A percentile compares a stretch with the other conserved stretches of the same genome.
Conservation (phyloP, 2,329 filamentous ascomycete genomes). For the Periconia macrospinosa region DNA sequence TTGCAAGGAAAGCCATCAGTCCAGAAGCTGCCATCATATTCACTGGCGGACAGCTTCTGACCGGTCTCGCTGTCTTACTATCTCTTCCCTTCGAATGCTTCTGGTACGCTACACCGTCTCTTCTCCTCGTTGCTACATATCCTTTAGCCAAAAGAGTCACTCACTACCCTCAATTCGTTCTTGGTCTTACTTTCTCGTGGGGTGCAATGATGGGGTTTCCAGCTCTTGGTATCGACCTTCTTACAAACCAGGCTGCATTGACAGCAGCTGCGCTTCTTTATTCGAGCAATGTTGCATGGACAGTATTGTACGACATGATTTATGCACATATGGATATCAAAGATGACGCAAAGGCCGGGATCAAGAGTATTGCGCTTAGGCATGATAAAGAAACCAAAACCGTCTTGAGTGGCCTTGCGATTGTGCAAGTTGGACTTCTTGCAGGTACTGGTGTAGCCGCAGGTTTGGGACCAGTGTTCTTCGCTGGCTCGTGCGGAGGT, state of each 20-base stretch:
- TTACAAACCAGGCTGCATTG: slow-evolving; percentile 64
- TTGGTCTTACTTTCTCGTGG: slow-evolving; percentile 87
- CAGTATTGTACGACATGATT: slow-evolving; percentile 87
- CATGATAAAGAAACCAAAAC: slow-evolving; percentile 77
- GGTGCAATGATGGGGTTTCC: slow-evolving; percentile 87
- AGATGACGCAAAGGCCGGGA: slow-evolving; percentile 82
- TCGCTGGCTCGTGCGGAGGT: slow-evolving; percentile 60
- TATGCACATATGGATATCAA: slow-evolving; percentile 91
- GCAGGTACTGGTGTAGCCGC: slow-evolving; percentile 68
- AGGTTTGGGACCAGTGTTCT: slow-evolving; percentile 62
- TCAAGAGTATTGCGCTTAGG: slow-evolving; percentile 83
- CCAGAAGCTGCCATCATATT: slow-evolving; percentile 73
- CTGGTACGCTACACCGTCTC: slow-evolving; percentile 74
- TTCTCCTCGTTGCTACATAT: slow-evolving; percentile 74
- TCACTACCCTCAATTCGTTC: slow-evolving; percentile 81
- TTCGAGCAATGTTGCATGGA: slow-evolving; percentile 81
- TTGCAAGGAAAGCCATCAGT: slow-evolving; percentile 76
- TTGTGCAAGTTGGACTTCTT: slow-evolving; percentile 69
- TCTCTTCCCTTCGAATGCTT: slow-evolving; percentile 76
- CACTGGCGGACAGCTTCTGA: slow-evolving; percentile 72
- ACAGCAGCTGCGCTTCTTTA: slow-evolving; percentile 72
- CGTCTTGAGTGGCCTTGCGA: slow-evolving; percentile 70
- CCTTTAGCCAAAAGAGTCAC: slow-evolving; percentile 84
- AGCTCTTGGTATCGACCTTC: slow-evolving; percentile 75
- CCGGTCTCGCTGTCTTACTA: slow-evolving; percentile 72